phyloP scores from a whole-genome alignment of 2,329 filamentous ascomycete genomes.

The Colletotrichum liriopes region DNA sequence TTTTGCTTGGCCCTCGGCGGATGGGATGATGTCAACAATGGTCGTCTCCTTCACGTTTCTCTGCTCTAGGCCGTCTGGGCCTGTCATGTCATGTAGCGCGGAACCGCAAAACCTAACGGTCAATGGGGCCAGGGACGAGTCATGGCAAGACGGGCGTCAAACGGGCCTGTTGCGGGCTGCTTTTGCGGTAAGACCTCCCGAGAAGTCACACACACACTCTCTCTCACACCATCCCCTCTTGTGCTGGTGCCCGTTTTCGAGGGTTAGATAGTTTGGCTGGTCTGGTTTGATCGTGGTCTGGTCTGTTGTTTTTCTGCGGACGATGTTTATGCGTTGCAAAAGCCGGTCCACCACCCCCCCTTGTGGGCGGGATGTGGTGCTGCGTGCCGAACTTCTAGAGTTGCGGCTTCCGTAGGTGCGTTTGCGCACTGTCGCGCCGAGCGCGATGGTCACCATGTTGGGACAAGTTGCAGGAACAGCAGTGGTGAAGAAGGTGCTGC shows the following conservation, averaged over 20 bases:
- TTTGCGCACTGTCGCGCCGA: slow-evolving; percentile 14
- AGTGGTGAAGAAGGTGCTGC: background rate
- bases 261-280: slow-evolving; percentile 13
- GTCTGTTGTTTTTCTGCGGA: slow-evolving; percentile 18
- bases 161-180: slow-evolving; percentile 17
- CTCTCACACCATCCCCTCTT: background rate
- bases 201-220: slow-evolving; percentile 2
- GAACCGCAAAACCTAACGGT: slow-evolving; percentile 35
- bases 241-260: slow-evolving; percentile 11
- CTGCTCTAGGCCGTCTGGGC: slow-evolving; percentile 20
- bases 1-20: background rate
- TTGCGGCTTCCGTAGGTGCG: background rate
- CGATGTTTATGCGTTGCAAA: slow-evolving; percentile 12
- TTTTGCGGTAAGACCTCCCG: slow-evolving; percentile 23
- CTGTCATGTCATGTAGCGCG: slow-evolving; percentile 35
- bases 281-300: slow-evolving; percentile 35
- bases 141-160: slow-evolving; percentile 22
- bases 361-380: background rate
- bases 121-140: slow-evolving; percentile 37
- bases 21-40: slow-evolving; percentile 9
- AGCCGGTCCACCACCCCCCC: background rate
- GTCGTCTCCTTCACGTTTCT: background rate
- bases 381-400: background rate
- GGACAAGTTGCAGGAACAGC: slow-evolving; percentile 19
- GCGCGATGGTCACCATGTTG: slow-evolving; percentile 38